Percentiles rank a stretch among this genome's conserved stretches.
Conservation (phyloP, 1,284 basidiomycete genomes). For the Leucocoprinus gongylophorus region DNA sequence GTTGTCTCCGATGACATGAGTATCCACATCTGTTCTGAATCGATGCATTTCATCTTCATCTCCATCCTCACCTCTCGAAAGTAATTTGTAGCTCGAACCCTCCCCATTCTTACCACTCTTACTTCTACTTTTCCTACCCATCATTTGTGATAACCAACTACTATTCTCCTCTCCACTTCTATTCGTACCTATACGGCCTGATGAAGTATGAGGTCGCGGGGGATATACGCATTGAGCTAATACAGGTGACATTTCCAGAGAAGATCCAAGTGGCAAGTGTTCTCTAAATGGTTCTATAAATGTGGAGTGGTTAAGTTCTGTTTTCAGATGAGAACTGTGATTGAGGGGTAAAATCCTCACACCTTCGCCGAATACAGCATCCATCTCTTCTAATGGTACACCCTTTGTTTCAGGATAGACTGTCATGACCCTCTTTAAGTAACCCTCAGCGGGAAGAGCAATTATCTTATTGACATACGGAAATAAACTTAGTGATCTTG, state of each 20-base stretch:
- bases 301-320: neutral
- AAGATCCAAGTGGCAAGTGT: constrained; percentile 8
- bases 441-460: neutral
- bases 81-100: neutral
- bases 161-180: neutral
- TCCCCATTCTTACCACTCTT: neutral
- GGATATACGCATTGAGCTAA: neutral
- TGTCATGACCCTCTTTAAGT: constrained; percentile 23
- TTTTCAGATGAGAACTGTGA: neutral
- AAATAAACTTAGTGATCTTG: constrained; percentile 53
- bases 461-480: constrained; percentile 32
- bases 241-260: constrained; percentile 6
- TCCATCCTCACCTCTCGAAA: neutral
- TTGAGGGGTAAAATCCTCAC: neutral
- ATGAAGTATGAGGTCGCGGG: neutral
- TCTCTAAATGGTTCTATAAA: constrained; percentile 8
- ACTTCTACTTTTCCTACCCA: neutral
- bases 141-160: constrained; percentile 1
- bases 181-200: neutral
- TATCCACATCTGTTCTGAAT: neutral
- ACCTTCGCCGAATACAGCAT: constrained; percentile 74
- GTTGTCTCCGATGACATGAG: neutral
- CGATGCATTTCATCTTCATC: constrained; percentile 9
- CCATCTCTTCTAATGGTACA: constrained; percentile 75
- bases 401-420: constrained; percentile 77